Base-by-base conservation (phyloP, 2,329 filamentous ascomycete genomes). In the Didymella pomorum region DNA sequence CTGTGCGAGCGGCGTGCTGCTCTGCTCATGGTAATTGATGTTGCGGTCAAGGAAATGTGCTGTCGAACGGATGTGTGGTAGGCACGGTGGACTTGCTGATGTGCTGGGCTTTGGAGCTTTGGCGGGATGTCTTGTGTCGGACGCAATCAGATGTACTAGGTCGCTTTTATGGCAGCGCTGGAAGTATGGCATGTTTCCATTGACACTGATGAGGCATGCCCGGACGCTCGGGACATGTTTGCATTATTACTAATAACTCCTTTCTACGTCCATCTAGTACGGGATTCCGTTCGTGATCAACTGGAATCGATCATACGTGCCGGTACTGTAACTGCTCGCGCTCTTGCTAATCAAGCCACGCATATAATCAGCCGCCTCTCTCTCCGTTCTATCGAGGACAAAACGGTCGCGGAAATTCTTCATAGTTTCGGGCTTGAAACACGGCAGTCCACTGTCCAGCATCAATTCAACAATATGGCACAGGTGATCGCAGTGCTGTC, bases 231-330 rank as follows among this genome's bases (percentile, higher is more conserved):
- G 10, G 11, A 23, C 11, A 41, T 4, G n/a, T 11, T 23, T 41
- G 20, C 20, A 39, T 41, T 42, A 43, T 14, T 41, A 20, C 33
- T 28, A 43, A 14, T 11, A 35, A 28, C 44, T 8, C 21, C 42
- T 20, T 25, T 39, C 10, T 20, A 11, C 35, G 16, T 16, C 26
- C 25, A 21, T 14, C 26, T 84, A 97, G 74, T 96, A 98, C 31
- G 95, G 95, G 76, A 99, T 99, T 7, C 94, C 95, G 74, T 99
- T 98, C 29, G 95, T 98, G 79, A 97, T 81, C 71, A 97, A 81
- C 82, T 99, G 95, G 83, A 97, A 99, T 77, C 97, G 92, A 80
- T 99, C 96, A 77, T 99, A 99, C 46, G 94, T 90, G 65, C 92
- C 93, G 1, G 95, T 99, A 56, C 90, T 93, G 75, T 95, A 91